Evolutionary conservation across 2,329 filamentous ascomycete species (phyloP), one percentile per base, ranked within the genome.

Genomic region (Phaeosphaeriaceae sp.): DNA sequence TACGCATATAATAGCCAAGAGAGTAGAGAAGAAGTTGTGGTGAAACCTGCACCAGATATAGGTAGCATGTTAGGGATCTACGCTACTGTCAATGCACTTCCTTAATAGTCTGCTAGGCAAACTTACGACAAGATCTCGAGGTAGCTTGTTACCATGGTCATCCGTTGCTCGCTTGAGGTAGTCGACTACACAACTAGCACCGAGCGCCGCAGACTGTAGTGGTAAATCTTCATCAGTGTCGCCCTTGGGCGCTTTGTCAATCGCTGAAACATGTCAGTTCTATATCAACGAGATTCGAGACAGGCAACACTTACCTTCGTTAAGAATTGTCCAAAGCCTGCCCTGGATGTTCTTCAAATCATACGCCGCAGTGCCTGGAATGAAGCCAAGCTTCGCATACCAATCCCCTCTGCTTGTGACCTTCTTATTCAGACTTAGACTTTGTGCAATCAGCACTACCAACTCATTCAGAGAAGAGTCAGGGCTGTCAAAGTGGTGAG

Each of bases 171-270:
- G 62, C 9, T 65, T 62, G 0, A 64, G 63, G 25, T 67, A 68
- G 33, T 68, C 62, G 19, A 61, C 65, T 17, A 74, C 61, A 50
- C 68, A 71, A 7, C 60, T 62, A 7, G 77, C 75, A 22, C 75
- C 68, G 10, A 78, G 54, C 1, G 77, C 77, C 21, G 77, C 76
- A 15, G 77, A 73, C 20, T 75, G 65, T 3, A 79, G 60, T 9
- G 72, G 69, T 4, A 63, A 41, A 22, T 63, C 58, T 3, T 61
- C 60, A 17, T 61, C 52, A 19, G 46, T 61, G 11, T 57, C 58
- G 13, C 58, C 60, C 33, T 61, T 61, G 13, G 53, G 54, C 7
- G 58, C 58, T 42, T 58, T 25, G 1, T 61, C 58, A 10, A 63
- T 58, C 9, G 56, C 61, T 51, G 21, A n/a, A 5, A 22, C 20